Evolutionary conservation across 495 filamentous ascomycete genomes (phyloP), one percentile per base, ranked within the genome.

Genomic region (Penicillium pancosmium): DNA sequence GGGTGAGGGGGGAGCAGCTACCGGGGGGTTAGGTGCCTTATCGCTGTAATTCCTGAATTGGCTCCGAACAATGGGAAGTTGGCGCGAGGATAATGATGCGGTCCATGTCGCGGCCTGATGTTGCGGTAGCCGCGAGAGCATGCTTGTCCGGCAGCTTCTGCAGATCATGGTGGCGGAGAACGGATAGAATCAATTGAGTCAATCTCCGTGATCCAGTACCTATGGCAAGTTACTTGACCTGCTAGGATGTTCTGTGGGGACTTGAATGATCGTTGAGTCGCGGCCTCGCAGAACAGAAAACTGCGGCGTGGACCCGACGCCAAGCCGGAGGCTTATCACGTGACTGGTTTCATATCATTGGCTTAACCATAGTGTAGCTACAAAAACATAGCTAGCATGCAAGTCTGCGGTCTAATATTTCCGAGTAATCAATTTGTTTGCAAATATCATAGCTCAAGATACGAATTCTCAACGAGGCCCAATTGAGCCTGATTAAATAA

Each of bases 1-100:
- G 69, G 73, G 84, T 73, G 59, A 84, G 68, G 72, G 78, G 62
- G 64, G 73, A 71, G 63, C 80, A 73, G 50, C 82, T 71, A 64
- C 80, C 72, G 69, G 72, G 66, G 65, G 79, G 56, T 54, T 81
- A 38, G 57, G 21, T 60, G 43, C 70, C 50, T 72, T 73, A 58
- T 65, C 63, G 18, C 71, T 82, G 68, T 73, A 75, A 50, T 41
- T 70, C 55, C 72, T 73, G 55, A 68, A 68, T 59, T 72, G 80
- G 64, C 38, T 70, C 63, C 69, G 72, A 43, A 56, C 66, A 54
- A 68, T 52, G 15, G 67, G 69, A 36, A 68, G 54, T 54, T 67
- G 68, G 59, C 69, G 73, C 19, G 63, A 63, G 9, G 50, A 57
- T 65, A 64, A 66, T 64, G 70, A 66, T 65, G 65, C 61, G 47